Evolutionary conservation across 441 rosid genomes (phyloP).

Genomic region (Pelargonium australe): DNA sequence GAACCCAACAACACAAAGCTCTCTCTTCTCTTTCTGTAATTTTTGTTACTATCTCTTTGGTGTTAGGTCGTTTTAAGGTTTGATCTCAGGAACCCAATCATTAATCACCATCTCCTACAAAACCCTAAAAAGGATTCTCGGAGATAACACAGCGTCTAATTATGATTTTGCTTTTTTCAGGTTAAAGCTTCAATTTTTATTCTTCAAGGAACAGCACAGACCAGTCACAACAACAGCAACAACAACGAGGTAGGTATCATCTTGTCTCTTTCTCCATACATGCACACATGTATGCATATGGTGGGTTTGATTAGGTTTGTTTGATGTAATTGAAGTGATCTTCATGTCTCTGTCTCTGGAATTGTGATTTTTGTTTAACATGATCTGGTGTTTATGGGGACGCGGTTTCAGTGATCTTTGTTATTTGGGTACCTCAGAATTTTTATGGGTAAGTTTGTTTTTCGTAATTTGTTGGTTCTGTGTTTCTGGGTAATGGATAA

Average conservation of each 20-base stretch:
- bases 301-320: not conserved
- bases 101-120: not conserved
- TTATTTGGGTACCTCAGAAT: not conserved
- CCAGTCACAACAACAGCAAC: not conserved
- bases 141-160: not conserved
- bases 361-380: not conserved
- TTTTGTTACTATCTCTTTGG: not conserved
- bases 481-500: not conserved
- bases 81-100: not conserved
- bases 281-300: too few relatives aligned
- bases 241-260: not conserved
- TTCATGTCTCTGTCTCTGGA: not conserved
- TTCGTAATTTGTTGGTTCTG: not conserved
- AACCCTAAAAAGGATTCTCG: not conserved
- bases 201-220: not conserved
- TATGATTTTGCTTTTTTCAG: not conserved
- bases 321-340: slow-evolving; percentile 1
- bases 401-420: not conserved
- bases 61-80: not conserved
- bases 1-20: slow-evolving; percentile 2
- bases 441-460: not conserved
- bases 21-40: not conserved
- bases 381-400: not conserved
- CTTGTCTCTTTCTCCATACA: not conserved
- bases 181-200: slow-evolving; percentile 1